Base-by-base conservation (phyloP, 371 early-diverging fungal species). In the Mortierella sp. region DNA sequence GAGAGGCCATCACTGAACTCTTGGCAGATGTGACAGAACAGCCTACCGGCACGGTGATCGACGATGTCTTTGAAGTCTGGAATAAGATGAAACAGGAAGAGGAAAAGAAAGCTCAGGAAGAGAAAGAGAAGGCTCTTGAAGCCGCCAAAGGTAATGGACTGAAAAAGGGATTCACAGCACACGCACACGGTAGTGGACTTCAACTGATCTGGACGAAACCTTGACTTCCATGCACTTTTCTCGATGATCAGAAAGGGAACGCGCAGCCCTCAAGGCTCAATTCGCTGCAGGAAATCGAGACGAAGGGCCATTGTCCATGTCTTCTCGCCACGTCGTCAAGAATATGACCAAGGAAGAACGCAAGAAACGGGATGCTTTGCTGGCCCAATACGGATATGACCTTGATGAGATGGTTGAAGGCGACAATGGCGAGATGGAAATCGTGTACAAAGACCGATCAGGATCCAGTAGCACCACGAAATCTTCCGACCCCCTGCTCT, bases 301-400 rank as follows among this genome's bases (percentile, higher is more conserved):
- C 1, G 64, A 64, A 14, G 74, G 68, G 0, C 24, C 49, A 2
- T 45, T 64, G 1, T 76, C 76, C 12, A 68, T 76, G 65, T 76
- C 76, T 2, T 63, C 64, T n/a, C 76, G 76, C 22, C 76, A 76
- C 34, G 65, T 76, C 22, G 57, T 68, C 57, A 67, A 72, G 58
- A 65, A 53, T 39, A 72, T 85, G 54, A 71, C 83, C 3, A 82
- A 80, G 24, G 86, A 87, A 45, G 83, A 87, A 63, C 80, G 80
- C 31, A 79, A 79, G n/a, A 80, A 79, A 31, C 82, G 88, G 10
- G 82, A 87, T 4, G 79, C 80, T 4, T 60, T 87, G 12, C 55
- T 85, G 63, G 68, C 76, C 22, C 82, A 87, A 29, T 87, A 87
- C 63, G 84, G 80, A n/a, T 87, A 85, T 47, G 80, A 81, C 57